Conservation (phyloP, 257 asterid genomes). For the Ballota nigra region DNA sequence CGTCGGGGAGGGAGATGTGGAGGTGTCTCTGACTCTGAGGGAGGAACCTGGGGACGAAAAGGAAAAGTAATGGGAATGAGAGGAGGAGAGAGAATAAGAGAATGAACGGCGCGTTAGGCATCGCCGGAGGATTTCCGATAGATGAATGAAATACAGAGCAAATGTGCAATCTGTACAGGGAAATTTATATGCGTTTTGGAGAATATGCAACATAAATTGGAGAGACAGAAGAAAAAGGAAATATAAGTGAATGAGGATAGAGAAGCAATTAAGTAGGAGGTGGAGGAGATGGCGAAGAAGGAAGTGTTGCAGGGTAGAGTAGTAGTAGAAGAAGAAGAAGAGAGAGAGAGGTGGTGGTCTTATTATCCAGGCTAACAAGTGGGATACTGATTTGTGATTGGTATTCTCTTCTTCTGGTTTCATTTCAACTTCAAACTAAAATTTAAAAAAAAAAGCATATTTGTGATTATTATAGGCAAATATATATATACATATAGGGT, state of each 20-base stretch:
- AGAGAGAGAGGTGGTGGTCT: neutral
- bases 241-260: neutral
- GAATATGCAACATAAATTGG: neutral
- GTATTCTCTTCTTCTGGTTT: neutral
- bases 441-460: no score
- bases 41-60: conserved; percentile 43
- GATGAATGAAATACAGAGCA: neutral
- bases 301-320: neutral
- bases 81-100: conserved; percentile 41
- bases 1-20: conserved; percentile 51
- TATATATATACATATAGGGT: no score
- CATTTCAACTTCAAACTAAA: no score
- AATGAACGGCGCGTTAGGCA: conserved; percentile 46
- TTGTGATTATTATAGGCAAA: no score
- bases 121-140: conserved; percentile 16
- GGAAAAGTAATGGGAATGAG: conserved; percentile 52
- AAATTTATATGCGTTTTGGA: neutral
- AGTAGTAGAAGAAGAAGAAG: neutral
- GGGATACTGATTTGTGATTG: neutral
- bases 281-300: neutral
- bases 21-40: conserved; percentile 34
- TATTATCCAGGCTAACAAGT: neutral
- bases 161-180: neutral
- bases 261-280: neutral
- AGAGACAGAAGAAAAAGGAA: neutral